Base-by-base conservation (phyloP, 2,329 filamentous ascomycete species). In the Rhexocercosporidium sp. region DNA sequence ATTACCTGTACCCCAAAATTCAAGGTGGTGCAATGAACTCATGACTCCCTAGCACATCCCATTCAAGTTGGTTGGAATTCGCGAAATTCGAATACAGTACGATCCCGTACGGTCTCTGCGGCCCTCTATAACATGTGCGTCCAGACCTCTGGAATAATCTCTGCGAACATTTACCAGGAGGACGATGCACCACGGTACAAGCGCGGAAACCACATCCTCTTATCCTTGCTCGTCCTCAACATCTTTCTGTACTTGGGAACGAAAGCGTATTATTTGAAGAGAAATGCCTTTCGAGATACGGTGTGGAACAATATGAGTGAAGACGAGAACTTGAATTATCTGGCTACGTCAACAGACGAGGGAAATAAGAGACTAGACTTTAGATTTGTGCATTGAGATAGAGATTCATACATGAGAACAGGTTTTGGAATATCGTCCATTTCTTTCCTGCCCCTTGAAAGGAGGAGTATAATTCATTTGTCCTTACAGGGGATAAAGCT, bases 101-200 rank as follows among this genome's bases (percentile, higher is more conserved):
- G 88, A 12, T 87, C 85, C 6, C 81, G 88, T 5, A 87, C 88
- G 1, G 86, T 92, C 1, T 86, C 86, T 0, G 85, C 87, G 0
- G 88, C 86, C 0, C 78, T 88, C 18, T 91, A 90, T 77, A 90
- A 90, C 73, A 84, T 85, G 82, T 81, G 78, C 29, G 79, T 82
- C 1, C 82, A 84, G 70, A 77, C 79, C 0, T 78, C 79, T 22
- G 77, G 76, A 0, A 81, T 84, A 37, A 81, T 72, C 9, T 65
- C 69, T 5, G 60, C 73, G 2, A 75, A 76, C 22, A 70, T 75
- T 16, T 86, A 85, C 68, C 78, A 81, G 4, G 76, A 82, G 3
- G 77, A 72, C 78, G 80, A 74, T 71, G 70, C 69, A 18, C 86
- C 86, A 0, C 77, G 80, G 3, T 89, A 89, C 69, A 76, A 79